Percentiles rank a stretch among this genome's conserved stretches.
Conservation (phyloP, 352 stramenopile species). For the Phytophthora meadii region DNA sequence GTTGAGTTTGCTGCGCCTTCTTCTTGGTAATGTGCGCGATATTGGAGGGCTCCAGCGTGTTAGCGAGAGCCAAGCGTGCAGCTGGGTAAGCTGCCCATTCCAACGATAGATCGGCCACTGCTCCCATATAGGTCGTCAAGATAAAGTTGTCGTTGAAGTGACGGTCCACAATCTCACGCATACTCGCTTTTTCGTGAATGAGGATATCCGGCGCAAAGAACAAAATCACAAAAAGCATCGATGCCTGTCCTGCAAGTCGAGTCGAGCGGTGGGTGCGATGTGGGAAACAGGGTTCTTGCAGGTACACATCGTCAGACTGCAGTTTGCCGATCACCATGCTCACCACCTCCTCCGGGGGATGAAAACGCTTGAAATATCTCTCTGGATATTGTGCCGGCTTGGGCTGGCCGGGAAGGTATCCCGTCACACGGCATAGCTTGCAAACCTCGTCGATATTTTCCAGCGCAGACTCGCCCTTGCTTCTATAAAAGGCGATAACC, state of each 20-base stretch:
- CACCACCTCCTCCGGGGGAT: constrained; percentile 88
- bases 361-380: constrained; percentile 89
- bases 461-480: constrained; percentile 88
- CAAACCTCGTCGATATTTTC: constrained; percentile 93
- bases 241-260: constrained; percentile 90
- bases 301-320: constrained; percentile 95
- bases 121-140: constrained; percentile 95
- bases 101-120: constrained; percentile 92
- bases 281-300: constrained; percentile 92
- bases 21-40: constrained; percentile 90
- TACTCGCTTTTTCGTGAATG: constrained; percentile 91
- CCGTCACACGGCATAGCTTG: constrained; percentile 91
- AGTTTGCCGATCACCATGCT: constrained; percentile 94
- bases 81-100: constrained; percentile 94
- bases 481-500: constrained; percentile 90
- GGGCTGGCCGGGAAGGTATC: constrained; percentile 84
- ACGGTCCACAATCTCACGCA: constrained; percentile 96
- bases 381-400: constrained; percentile 90
- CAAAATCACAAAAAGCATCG: constrained; percentile 96
- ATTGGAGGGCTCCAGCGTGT: constrained; percentile 88
- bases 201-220: constrained; percentile 94
- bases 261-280: constrained; percentile 93
- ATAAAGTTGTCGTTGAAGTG: constrained; percentile 98
- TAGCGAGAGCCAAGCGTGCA: constrained; percentile 89
- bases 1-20: constrained; percentile 88